A percentile compares a stretch with the other conserved stretches of the same genome.
These are phyloP conservation scores for Torrubiella hemipterigena DNA, from an alignment of 2,329 filamentous ascomycete species.

Conservation along the genomic window DNA sequence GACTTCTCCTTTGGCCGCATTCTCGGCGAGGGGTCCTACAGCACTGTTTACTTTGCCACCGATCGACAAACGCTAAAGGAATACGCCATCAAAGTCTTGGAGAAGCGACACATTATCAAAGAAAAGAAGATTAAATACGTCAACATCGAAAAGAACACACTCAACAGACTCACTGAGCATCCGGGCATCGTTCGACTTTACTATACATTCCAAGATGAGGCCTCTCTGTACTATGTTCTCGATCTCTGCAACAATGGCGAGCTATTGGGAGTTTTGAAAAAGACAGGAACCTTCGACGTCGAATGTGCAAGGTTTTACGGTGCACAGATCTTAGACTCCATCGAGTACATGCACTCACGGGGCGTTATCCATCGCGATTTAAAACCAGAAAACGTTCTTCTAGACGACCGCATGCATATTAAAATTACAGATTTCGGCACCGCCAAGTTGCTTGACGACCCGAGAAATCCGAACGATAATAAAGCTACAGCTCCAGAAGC, in stretches of 20 bases:
- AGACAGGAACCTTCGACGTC: conserved; percentile 85
- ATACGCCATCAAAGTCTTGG: conserved; percentile 95
- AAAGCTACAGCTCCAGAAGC: conserved; percentile 17
- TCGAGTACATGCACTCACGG: conserved; percentile 94
- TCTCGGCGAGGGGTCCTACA: conserved; percentile 94
- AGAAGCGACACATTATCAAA: conserved; percentile 98
- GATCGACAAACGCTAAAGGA: conserved; percentile 91
- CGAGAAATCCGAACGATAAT: conserved; percentile 25
- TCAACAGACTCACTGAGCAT: conserved; percentile 92
- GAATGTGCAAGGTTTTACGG: conserved; percentile 92
- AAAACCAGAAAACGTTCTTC: conserved; percentile 91
- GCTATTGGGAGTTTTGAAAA: conserved; percentile 83
- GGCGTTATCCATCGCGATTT: conserved; percentile 94
- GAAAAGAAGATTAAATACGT: conserved; percentile 99
- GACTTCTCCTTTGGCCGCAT: conserved; percentile 91
- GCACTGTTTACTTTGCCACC: conserved; percentile 83
- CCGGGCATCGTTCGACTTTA: conserved; percentile 93
- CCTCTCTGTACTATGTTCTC: conserved; percentile 91
- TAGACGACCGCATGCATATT: conserved; percentile 93
- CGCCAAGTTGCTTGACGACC: conserved; percentile 65
- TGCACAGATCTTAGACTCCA: conserved; percentile 89
- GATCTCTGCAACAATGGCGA: conserved; percentile 90
- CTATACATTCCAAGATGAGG: conserved; percentile 97
- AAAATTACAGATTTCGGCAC: conserved; percentile 99
- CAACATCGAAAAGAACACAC: conserved; percentile 97